Evolutionary conservation across 2,329 filamentous ascomycete genomes (phyloP), one percentile per base, ranked within the genome.

Genomic region (Endothia cerciana): DNA sequence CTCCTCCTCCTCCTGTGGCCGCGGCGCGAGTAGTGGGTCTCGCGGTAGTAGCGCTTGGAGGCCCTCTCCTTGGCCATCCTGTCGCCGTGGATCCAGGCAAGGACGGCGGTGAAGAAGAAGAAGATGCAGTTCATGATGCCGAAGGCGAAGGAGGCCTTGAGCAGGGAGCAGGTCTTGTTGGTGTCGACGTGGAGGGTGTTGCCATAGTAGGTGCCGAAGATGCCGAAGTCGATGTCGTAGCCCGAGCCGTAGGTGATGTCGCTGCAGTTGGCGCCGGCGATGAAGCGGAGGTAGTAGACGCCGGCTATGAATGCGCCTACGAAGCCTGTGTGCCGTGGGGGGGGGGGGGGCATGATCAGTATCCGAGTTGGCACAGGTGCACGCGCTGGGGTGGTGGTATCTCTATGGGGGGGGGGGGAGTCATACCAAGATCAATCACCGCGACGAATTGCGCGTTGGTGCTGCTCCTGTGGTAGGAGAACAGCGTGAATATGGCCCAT

Each of bases 131-230:
- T 92, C 85, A 97, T 96, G 77, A 98, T 97, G 59, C 87, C 93
- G 71, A 97, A 89, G 2, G 93, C 94, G 79, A 93, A 98, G 71
- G 83, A 85, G 0, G 94, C 91, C 85, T 97, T 98, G 74, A 97
- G 87, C 92, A 97, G 95, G 60, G 90, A 87, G 79, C 94, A 98
- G 5, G 88, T 87, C 83, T 94, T 94, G 77, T 92, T 84, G 45
- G 89, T 77, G 62, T 84, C 77, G 49, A 89, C 74, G 51, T 83
- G 77, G 66, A 87, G 83, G 61, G 78, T 79, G 58, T 82, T 82
- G 43, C 85, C 76, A 38, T 78, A 80, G 53, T 86, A 86, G 69
- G 78, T 81, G 38, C 87, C 85, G 68, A 92, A 86, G 15, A 85
- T 80, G 15, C 90, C 90, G 53, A 93, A 81, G 59, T 83, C 82